A percentile compares a stretch with the other conserved stretches of the same genome.
These are phyloP conservation scores for Penicillium palitans DNA, from an alignment of 2,329 filamentous ascomycete species.

Conservation along the genomic window DNA sequence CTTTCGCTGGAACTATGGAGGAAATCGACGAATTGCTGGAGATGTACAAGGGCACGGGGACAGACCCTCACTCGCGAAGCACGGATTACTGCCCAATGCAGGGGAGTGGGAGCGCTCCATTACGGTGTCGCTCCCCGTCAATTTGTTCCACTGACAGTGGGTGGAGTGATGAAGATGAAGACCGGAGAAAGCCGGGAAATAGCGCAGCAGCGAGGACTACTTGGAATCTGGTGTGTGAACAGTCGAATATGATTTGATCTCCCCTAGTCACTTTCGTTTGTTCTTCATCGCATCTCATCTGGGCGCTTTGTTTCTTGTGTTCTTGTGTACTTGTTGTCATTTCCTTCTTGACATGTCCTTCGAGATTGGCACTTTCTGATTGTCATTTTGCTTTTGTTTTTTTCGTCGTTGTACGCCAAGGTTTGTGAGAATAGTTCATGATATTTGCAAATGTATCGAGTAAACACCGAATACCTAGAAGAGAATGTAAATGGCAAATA, in stretches of 20 bases:
- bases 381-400: neutral
- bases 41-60: slow-evolving; percentile 8
- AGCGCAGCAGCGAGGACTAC: slow-evolving; percentile 10
- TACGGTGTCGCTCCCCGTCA: neutral
- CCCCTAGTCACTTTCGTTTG: neutral
- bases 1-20: neutral
- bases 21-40: slow-evolving; percentile 5
- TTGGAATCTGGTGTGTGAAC: slow-evolving; percentile 20
- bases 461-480: neutral
- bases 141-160: slow-evolving; percentile 7
- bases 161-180: slow-evolving; percentile 15
- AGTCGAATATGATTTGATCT: slow-evolving; percentile 11
- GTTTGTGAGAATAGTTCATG: neutral
- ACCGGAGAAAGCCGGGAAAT: neutral
- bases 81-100: too few relatives aligned
- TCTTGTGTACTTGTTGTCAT: neutral
- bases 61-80: slow-evolving; percentile 1
- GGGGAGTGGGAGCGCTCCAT: neutral
- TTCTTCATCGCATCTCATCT: neutral
- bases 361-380: neutral
- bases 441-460: neutral
- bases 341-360: neutral
- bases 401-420: neutral
- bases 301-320: neutral
- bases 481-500: slow-evolving; percentile 5